Evolutionary conservation across 805 yeast species (phyloP), one percentile per base, ranked within the genome.

Genomic region (Wickerhamiella parazyma): DNA sequence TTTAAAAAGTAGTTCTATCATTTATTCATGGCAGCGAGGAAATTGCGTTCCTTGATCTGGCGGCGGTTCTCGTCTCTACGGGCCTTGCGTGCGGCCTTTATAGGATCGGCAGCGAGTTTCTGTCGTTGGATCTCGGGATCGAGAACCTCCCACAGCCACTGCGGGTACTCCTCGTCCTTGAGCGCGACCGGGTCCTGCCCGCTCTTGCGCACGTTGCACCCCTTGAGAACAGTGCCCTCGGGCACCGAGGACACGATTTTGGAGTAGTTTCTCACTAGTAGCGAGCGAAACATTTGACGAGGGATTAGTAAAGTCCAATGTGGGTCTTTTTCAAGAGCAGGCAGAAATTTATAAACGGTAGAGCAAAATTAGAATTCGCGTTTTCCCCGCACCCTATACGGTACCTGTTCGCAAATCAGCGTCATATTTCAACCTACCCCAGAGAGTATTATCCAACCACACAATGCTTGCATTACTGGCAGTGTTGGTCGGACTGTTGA

Each of bases 141-240:
- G 25, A 86, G 70, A 38, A 83, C 67, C 4, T 71, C 74, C 97
- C 97, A 91, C 42, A 89, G 69, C 98, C 98, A 89, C 36, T 72
- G 82, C 4, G 98, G 98, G 58, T 89, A 89, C 55, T 87, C 94
- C 31, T 68, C 68, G 59, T 91, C 97, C 48, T 80, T 84, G 44
- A 80, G 62, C 1, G 97, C 97, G 4, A 84, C 76, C 7, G 93
- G 85, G 53, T 86, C 95, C 47, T 78, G 75, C n/a, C 89, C 93
- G 29, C 71, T 69, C 57, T 85, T 86, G 57, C 73, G 73, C 36
- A 89, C 70, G 53, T 81, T 80, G 55, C 86, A 64, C 50, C 48
- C 97, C 86, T 41, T 82, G 78, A 51, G 70, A 62, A 58, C 87
- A 73, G 43, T 59, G 11, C 69, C 69, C 3, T 63, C 66, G 4